Evolutionary conservation across 2,329 filamentous ascomycete genomes (phyloP).

Genomic region (Tothia fuscella): DNA sequence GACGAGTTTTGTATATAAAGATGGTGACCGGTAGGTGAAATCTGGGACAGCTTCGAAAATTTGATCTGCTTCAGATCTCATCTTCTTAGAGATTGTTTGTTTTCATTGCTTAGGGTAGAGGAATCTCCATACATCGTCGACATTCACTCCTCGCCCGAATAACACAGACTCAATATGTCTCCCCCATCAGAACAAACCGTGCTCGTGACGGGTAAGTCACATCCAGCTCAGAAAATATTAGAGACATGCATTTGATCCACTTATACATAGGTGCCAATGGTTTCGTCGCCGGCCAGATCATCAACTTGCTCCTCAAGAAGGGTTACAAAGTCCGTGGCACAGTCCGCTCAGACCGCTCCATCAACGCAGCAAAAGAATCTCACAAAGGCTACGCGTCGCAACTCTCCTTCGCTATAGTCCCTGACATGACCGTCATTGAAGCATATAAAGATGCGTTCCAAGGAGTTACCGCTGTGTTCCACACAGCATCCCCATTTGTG

Average conservation of each 20-base stretch:
- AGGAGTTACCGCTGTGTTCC: constrained; percentile 11
- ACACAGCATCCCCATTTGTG: constrained; percentile 11
- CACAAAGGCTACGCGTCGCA: constrained; percentile 8
- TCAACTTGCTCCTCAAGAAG: constrained; percentile 10
- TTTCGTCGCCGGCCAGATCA: constrained; percentile 11
- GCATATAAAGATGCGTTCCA: constrained; percentile 11
- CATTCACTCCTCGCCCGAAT: not conserved
- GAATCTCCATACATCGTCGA: not conserved
- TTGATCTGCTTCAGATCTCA: too few species aligned
- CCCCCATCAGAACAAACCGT: not conserved
- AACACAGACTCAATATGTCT: too few species aligned
- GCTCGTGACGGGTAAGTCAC: not conserved
- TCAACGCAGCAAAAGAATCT: constrained; percentile 5
- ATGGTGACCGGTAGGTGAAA: too few species aligned
- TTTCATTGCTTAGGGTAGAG: too few species aligned
- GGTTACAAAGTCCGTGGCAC: constrained; percentile 10
- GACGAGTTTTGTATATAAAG: too few species aligned
- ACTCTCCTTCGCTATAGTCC: constrained; percentile 10
- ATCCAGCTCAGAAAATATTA: too few species aligned
- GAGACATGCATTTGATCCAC: not conserved
- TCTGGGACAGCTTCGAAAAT: too few species aligned
- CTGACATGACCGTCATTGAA: constrained; percentile 11
- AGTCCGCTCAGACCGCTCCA: constrained; percentile 5
- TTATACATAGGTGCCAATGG: constrained; percentile 10
- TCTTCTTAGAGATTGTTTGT: too few species aligned